Evolutionary conservation across 192 early-diverging fungal genomes (phyloP).

Genomic region (Coemansia sp.): DNA sequence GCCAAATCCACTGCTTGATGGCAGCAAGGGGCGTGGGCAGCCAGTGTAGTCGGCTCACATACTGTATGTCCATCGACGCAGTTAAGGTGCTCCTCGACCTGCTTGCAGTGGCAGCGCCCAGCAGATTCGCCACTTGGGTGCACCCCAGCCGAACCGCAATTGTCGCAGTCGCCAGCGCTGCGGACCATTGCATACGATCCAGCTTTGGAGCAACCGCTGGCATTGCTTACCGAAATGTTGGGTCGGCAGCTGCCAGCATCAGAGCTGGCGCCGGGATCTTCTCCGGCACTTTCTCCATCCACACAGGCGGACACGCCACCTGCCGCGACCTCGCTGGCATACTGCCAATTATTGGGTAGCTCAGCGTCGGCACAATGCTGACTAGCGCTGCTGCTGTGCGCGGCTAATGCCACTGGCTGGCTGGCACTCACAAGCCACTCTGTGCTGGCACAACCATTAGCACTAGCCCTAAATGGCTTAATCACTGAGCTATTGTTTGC

Average conservation of each 20-base stretch:
- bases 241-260: conserved; percentile 9
- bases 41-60: neutral
- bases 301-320: conserved; percentile 3
- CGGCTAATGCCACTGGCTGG: conserved; percentile 1
- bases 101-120: neutral
- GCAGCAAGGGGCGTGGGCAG: neutral
- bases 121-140: neutral
- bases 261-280: neutral
- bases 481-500: conserved; percentile 3
- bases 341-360: neutral
- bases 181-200: conserved; percentile 6
- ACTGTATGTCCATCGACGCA: neutral
- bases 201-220: neutral
- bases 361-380: conserved; percentile 3
- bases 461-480: neutral
- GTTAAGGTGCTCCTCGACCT: neutral
- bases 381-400: neutral
- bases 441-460: neutral
- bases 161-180: neutral
- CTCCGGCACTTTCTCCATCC: neutral
- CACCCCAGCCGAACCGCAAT: neutral
- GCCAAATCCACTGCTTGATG: neutral
- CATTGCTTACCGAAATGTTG: conserved; percentile 17
- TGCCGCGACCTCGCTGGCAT: neutral
- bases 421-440: conserved; percentile 13